phyloP scores from a whole-genome alignment of 495 filamentous ascomycete genomes.

The Xylaria flabelliformis region DNA sequence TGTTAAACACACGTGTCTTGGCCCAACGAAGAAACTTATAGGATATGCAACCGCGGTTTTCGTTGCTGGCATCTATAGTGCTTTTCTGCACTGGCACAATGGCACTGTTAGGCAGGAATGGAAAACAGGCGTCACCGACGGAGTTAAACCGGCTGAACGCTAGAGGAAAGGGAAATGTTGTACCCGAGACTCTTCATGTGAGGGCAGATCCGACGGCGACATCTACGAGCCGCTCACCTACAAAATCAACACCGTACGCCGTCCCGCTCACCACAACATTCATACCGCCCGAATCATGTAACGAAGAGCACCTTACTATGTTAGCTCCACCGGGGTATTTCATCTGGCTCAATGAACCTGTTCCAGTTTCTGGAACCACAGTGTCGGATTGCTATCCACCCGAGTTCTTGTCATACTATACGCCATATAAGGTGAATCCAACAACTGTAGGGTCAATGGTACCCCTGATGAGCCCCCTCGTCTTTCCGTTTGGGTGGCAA shows the following conservation, averaged over 20 bases:
- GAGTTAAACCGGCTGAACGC: background rate
- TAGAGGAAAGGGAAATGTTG: background rate
- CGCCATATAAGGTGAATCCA: conserved; percentile 14
- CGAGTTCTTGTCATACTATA: conserved; percentile 33
- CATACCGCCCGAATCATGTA: conserved; percentile 33
- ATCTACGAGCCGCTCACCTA: conserved; percentile 14
- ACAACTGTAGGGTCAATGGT: conserved; percentile 25
- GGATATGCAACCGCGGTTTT: background rate
- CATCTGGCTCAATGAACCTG: conserved; percentile 36
- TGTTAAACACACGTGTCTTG: background rate
- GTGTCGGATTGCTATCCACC: conserved; percentile 36
- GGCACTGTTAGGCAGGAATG: background rate
- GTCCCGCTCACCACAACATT: conserved; percentile 36
- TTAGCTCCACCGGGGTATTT: conserved; percentile 30
- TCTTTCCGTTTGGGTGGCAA: conserved; percentile 33
- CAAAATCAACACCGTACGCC: conserved; percentile 25
- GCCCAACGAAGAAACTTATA: background rate
- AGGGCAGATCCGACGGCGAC: background rate
- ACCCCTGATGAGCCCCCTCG: conserved; percentile 33
- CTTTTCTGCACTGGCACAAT: conserved; percentile 3
- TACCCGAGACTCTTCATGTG: background rate
- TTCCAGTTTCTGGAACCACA: conserved; percentile 36
- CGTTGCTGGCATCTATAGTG: background rate
- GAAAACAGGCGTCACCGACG: background rate
- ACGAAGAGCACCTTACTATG: conserved; percentile 34